A percentile compares a stretch with the other conserved stretches of the same genome.
Evolutionary conservation across 2,329 filamentous ascomycete genomes (phyloP).

Genomic region (Podosphaera fusca): DNA sequence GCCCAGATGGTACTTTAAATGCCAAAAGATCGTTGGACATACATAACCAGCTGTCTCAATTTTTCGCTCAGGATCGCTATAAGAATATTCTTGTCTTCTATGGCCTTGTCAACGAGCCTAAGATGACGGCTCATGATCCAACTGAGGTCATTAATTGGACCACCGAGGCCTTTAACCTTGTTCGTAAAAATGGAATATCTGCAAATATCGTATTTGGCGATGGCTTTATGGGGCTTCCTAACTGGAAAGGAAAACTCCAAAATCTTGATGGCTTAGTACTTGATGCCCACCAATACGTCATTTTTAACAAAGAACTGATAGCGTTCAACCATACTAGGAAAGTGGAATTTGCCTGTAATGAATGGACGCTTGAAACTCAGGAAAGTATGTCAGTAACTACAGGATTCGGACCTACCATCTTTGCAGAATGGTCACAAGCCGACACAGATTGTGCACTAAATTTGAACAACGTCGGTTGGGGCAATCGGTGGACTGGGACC

Average conservation of each 20-base stretch:
- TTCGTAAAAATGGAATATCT: slow-evolving; percentile 54
- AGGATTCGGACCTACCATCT: slow-evolving; percentile 80
- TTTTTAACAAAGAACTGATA: slow-evolving; percentile 81
- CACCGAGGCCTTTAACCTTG: slow-evolving; percentile 41
- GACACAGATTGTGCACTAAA: slow-evolving; percentile 80
- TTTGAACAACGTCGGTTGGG: slow-evolving; percentile 73
- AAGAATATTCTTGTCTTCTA: slow-evolving; percentile 81
- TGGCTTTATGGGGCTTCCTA: slow-evolving; percentile 73
- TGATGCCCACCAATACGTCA: slow-evolving; percentile 94
- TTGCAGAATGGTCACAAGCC: slow-evolving; percentile 92
- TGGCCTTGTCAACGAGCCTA: slow-evolving; percentile 81
- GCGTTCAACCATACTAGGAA: slow-evolving; percentile 60
- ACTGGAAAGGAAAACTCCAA: slow-evolving; percentile 70
- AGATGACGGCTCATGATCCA: slow-evolving; percentile 49
- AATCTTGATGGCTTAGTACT: slow-evolving; percentile 47
- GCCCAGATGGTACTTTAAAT: slow-evolving; percentile 57
- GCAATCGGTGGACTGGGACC: slow-evolving; percentile 80
- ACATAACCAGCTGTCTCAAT: slow-evolving; percentile 64
- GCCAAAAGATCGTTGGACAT: slow-evolving; percentile 64
- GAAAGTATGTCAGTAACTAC: slow-evolving; percentile 20
- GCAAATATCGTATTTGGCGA: slow-evolving; percentile 68
- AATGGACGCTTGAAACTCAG: slow-evolving; percentile 29
- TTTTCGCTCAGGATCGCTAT: slow-evolving; percentile 86
- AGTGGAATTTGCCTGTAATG: slow-evolving; percentile 60
- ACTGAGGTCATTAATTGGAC: slow-evolving; percentile 58